phyloP scores from a whole-genome alignment of 345 rosid species.

The Capsella bursapastoris region DNA sequence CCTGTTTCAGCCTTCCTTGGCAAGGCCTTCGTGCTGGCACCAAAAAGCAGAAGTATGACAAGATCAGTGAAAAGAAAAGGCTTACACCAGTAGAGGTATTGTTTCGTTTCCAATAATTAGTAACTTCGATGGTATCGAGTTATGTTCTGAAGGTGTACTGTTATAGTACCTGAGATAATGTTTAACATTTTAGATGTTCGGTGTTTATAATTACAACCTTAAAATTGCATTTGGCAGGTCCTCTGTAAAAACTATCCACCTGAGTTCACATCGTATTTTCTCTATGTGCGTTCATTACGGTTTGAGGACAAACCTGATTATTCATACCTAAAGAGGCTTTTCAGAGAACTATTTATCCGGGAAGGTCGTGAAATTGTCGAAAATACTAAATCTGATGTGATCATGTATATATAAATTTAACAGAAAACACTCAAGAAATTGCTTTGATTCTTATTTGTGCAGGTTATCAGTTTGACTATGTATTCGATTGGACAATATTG shows the following conservation, averaged over 20 bases:
- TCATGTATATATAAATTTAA: neutral
- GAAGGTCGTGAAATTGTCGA: constrained; percentile 57
- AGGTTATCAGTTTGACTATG: constrained; percentile 96
- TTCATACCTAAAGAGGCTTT: constrained; percentile 92
- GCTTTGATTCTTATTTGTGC: constrained; percentile 36
- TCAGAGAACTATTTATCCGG: constrained; percentile 89
- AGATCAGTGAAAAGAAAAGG: constrained; percentile 92
- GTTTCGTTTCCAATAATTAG: neutral
- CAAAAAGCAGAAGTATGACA: constrained; percentile 97
- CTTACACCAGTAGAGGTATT: constrained; percentile 87
- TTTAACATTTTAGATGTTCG: neutral
- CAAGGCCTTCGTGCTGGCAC: constrained; percentile 95
- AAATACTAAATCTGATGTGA: neutral
- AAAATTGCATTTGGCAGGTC: constrained; percentile 51
- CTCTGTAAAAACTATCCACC: constrained; percentile 90
- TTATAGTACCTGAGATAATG: constrained; percentile 4
- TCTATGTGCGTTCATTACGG: constrained; percentile 86
- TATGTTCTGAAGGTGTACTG: constrained; percentile 12
- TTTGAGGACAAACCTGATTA: constrained; percentile 98
- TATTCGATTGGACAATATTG: constrained; percentile 91
- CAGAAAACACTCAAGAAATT: constrained; percentile 11
- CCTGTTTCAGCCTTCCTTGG: constrained; percentile 84
- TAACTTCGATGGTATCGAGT: constrained; percentile 1
- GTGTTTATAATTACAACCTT: neutral
- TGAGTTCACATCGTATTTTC: constrained; percentile 93